Evolutionary conservation across 1,284 basidiomycete species (phyloP).

Genomic region (Austroboletus sp.): DNA sequence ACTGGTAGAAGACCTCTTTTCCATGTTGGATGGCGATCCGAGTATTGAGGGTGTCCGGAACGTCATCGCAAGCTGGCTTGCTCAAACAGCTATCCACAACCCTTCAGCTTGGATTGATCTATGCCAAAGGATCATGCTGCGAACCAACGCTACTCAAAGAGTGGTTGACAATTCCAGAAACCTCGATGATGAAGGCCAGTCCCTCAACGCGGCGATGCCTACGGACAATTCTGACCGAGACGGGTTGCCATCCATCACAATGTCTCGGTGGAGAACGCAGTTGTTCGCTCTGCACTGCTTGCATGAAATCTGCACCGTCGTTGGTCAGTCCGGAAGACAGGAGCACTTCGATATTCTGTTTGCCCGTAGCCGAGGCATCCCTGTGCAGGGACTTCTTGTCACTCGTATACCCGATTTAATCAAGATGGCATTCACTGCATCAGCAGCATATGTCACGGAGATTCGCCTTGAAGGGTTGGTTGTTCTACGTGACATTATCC

Average conservation of each 20-base stretch:
- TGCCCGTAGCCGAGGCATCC: constrained; percentile 47
- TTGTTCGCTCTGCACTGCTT: constrained; percentile 90
- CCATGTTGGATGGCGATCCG: constrained; percentile 89
- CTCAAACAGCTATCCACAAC: constrained; percentile 87
- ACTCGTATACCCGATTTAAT: constrained; percentile 88
- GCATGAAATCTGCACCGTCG: constrained; percentile 80
- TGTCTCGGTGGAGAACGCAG: constrained; percentile 93
- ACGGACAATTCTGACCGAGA: constrained; percentile 29
- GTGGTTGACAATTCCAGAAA: constrained; percentile 58
- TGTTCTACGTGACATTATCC: constrained; percentile 87
- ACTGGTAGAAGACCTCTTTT: constrained; percentile 91
- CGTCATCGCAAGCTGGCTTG: constrained; percentile 92
- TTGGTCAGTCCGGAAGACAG: constrained; percentile 63
- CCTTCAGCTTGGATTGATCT: constrained; percentile 97
- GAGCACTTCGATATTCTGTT: constrained; percentile 78
- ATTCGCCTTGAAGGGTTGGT: constrained; percentile 90
- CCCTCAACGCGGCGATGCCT: constrained; percentile 58
- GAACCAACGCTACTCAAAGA: constrained; percentile 76
- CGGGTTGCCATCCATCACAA: constrained; percentile 36
- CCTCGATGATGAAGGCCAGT: constrained; percentile 89
- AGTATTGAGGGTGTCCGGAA: constrained; percentile 90
- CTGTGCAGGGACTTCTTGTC: constrained; percentile 56
- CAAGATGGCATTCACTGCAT: constrained; percentile 96
- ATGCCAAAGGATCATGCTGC: constrained; percentile 93
- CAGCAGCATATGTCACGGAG: constrained; percentile 90